phyloP scores from a whole-genome alignment of 129 eudicot genomes.

The Flaveria brownii region DNA sequence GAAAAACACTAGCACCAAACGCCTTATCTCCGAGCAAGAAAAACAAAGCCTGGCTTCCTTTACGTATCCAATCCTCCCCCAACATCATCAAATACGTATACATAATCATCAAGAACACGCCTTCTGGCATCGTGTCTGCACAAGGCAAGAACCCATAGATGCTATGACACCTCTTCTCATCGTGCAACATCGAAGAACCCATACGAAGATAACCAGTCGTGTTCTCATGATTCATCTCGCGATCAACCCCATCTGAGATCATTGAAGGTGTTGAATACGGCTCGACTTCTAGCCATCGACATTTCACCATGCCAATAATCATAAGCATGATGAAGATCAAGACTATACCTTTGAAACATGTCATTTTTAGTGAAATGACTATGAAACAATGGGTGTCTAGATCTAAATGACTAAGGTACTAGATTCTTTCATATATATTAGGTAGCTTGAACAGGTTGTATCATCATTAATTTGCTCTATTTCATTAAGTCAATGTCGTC shows the following conservation, averaged over 20 bases:
- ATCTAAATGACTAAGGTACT: neutral
- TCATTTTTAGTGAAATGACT: neutral
- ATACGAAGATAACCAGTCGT: neutral
- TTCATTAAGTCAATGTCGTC: too few species aligned
- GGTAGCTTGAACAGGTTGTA: neutral
- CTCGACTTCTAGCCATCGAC: constrained; percentile 24
- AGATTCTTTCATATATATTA: neutral
- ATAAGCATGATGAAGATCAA: neutral
- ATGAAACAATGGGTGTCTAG: neutral
- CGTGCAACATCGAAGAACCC: neutral
- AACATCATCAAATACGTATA: constrained; percentile 21
- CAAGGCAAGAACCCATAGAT: constrained; percentile 29
- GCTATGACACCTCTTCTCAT: constrained; percentile 14
- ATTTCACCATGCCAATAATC: constrained; percentile 21
- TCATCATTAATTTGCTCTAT: too few species aligned
- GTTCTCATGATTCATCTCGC: neutral
- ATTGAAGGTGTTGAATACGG: neutral
- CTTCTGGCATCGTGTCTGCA: constrained; percentile 27
- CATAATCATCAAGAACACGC: constrained; percentile 20
- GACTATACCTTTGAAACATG: neutral
- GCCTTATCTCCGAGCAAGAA: neutral
- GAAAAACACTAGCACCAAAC: constrained; percentile 25
- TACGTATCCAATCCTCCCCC: constrained; percentile 22
- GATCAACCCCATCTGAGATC: constrained; percentile 24
- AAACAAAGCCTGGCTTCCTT: constrained; percentile 24